Base-by-base conservation (phyloP, 306 rosid species). In the Citrullus colocynthis region DNA sequence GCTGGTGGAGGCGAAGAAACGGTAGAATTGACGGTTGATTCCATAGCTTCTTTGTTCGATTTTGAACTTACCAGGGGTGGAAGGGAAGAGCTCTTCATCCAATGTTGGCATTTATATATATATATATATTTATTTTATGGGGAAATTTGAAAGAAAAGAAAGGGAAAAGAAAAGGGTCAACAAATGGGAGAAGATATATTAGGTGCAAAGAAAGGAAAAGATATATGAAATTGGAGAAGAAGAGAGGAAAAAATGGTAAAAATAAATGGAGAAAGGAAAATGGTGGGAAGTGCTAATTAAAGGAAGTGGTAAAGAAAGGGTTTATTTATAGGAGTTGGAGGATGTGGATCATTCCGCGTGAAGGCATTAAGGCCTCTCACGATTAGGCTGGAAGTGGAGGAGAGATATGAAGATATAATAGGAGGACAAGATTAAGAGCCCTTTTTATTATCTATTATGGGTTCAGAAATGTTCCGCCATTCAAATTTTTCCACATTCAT, bases 21-120 rank as follows among this genome's bases (percentile, higher is more conserved):
- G 97, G 80, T 87, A 83, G 34, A 90, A 81, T 48, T 93, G 96
- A 5, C 97, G 97, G 81, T 88, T 89, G 85, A 88, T 69, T 81
- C n/a, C 52, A 84, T 93, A 79, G 20, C 74, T 20, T 16, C 96
- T 79, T 18, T 93, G 77, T 7, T 72, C 97, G 84, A 88, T 88
- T 88, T 93, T 93, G 90, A 90, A 91, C 84, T 93, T 91, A 0
- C 97, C 97, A 0, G 97, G 98, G 37, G 97, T 90, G 41, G 96
- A 90, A 0, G 97, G 98, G 44, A 90, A 88, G 6, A 89, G 81
- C 63, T 91, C 96, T 6, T 88, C 91, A 20, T 93, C 90, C 57
- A 93, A 83, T 1, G 89, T 79, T 4, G 96, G 89, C 89, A 88
- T 87, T 16, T 3, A 14, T 0, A 12, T 49, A 41, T 0, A 41